Conservation (phyloP, 1,284 basidiomycete species). For the Vanrija pseudolonga region DNA sequence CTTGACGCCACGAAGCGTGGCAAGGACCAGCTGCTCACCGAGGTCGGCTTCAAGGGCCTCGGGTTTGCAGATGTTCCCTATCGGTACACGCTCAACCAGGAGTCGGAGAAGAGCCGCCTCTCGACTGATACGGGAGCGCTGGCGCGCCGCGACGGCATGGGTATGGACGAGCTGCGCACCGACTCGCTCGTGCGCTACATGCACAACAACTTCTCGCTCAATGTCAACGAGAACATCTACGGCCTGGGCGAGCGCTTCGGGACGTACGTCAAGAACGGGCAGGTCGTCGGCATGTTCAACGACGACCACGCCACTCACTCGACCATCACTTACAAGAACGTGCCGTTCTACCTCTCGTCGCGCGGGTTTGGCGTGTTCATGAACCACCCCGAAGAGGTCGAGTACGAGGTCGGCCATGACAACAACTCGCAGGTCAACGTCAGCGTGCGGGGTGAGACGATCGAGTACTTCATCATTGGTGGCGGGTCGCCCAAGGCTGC, state of each 20-base stretch:
- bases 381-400: too few relatives aligned
- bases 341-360: constrained; percentile 50
- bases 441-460: constrained; percentile 60
- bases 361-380: constrained; percentile 65
- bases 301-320: constrained; percentile 55
- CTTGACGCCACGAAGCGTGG: constrained; percentile 6
- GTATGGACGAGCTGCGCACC: constrained; percentile 2
- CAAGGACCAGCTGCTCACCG: constrained; percentile 36
- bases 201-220: constrained; percentile 64
- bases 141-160: constrained; percentile 8
- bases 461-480: constrained; percentile 62
- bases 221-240: constrained; percentile 67
- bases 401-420: constrained; percentile 57
- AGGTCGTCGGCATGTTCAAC: constrained; percentile 64
- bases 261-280: constrained; percentile 69
- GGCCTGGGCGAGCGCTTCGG: constrained; percentile 67
- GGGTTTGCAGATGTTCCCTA: constrained; percentile 63
- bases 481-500: constrained; percentile 39
- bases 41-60: constrained; percentile 58
- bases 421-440: constrained; percentile 65
- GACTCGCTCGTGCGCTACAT: constrained; percentile 52
- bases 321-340: constrained; percentile 63
- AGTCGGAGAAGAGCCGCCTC: constrained; percentile 61
- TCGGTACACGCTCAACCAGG: constrained; percentile 58
- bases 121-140: constrained; percentile 51